phyloP scores from a whole-genome alignment of 208 protist species.

The Sergeia podlipaevii region DNA sequence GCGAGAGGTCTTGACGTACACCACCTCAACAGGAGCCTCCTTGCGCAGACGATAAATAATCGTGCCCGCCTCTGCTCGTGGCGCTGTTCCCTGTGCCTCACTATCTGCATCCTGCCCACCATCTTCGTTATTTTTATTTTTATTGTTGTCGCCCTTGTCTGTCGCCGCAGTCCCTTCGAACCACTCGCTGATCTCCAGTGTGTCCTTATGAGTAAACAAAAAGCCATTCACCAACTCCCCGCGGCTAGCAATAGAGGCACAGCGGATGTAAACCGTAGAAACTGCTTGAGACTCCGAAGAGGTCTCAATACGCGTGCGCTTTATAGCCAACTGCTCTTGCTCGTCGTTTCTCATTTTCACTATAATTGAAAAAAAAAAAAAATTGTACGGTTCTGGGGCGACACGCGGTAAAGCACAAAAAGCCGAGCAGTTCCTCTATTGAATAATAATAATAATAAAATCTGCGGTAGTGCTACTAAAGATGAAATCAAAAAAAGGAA shows the following conservation, averaged over 20 bases:
- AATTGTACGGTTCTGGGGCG: too few relatives aligned
- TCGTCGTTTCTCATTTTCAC: too few relatives aligned
- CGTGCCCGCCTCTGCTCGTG: too few relatives aligned
- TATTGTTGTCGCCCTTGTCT: background rate
- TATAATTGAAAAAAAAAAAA: background rate
- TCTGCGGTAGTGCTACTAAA: too few relatives aligned
- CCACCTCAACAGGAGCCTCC: constrained; percentile 65
- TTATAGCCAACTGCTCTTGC: too few relatives aligned
- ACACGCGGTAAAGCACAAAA: constrained; percentile 5
- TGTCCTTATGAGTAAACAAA: constrained; percentile 37
- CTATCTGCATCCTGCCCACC: too few relatives aligned
- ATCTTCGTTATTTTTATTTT: too few relatives aligned
- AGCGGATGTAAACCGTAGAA: constrained; percentile 68
- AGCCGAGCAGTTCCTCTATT: too few relatives aligned
- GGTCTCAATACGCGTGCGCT: too few relatives aligned
- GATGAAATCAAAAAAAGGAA: too few relatives aligned
- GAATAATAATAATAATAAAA: too few relatives aligned
- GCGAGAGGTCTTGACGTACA: constrained; percentile 56
- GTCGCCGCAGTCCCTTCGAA: constrained; percentile 13
- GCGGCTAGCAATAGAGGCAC: constrained; percentile 38
- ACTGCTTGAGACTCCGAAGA: background rate
- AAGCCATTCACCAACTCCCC: constrained; percentile 77
- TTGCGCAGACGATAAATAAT: constrained; percentile 20
- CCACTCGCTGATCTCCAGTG: constrained; percentile 36
- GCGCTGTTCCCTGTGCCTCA: background rate